These are phyloP conservation scores for Pseudogymnoascus sp. DNA, from an alignment of 2,329 filamentous ascomycete genomes.

Conservation along the genomic window DNA sequence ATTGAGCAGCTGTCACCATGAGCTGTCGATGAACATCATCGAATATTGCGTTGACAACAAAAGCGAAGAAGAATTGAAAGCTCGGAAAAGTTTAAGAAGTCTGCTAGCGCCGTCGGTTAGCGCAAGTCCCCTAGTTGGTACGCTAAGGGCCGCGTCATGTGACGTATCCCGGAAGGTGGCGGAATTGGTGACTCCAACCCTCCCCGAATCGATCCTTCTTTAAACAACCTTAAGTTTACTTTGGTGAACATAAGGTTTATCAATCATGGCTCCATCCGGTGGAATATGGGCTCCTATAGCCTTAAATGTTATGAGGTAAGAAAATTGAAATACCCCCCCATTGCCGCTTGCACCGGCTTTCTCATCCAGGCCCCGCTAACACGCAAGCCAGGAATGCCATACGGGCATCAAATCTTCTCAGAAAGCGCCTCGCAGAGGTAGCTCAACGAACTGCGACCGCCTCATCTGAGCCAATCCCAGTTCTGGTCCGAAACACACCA, in stretches of 20 bases:
- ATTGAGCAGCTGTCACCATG: constrained; percentile 10
- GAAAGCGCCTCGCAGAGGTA: constrained; percentile 36
- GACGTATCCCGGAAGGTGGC: constrained; percentile 7
- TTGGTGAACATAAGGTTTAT: not conserved
- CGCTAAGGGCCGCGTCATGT: constrained; percentile 7
- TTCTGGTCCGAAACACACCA: constrained; percentile 48
- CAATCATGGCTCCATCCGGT: constrained; percentile 26
- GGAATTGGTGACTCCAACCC: not conserved
- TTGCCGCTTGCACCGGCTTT: constrained; percentile 10
- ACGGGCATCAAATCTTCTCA: constrained; percentile 38
- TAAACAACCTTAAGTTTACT: constrained; percentile 3
- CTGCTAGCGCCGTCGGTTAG: constrained; percentile 6
- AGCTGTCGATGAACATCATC: constrained; percentile 8
- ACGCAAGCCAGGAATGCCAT: constrained; percentile 36
- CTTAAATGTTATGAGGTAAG: constrained; percentile 27
- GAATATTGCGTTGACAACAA: constrained; percentile 8
- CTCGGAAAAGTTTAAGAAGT: constrained; percentile 10
- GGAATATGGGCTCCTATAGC: constrained; percentile 29
- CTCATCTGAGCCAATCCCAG: constrained; percentile 45
- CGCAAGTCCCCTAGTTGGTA: constrained; percentile 5
- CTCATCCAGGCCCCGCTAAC: constrained; percentile 14
- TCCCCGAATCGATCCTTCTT: not conserved
- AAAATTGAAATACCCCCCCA: constrained; percentile 15
- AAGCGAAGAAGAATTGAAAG: constrained; percentile 1
- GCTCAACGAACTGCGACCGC: constrained; percentile 35